Percentiles rank a stretch among this genome's conserved stretches.
Conservation (phyloP, 495 filamentous ascomycete genomes). For the Penicillium dipodomyicola region DNA sequence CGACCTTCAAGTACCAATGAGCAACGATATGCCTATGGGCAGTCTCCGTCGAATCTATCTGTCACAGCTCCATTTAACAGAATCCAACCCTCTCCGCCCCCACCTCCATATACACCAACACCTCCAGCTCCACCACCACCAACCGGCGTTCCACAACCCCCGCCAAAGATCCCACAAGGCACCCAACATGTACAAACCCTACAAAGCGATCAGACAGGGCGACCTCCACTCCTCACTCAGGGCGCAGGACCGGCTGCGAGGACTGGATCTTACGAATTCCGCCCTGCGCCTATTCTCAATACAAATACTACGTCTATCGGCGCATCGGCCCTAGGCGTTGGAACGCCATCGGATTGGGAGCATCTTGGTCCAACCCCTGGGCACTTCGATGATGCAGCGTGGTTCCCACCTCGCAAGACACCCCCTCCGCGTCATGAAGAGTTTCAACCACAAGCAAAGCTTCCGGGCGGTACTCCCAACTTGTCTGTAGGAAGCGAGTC, state of each 20-base stretch:
- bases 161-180: conserved; percentile 39
- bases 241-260: conserved; percentile 19
- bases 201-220: conserved; percentile 17
- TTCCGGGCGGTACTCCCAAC: conserved; percentile 13
- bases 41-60: conserved; percentile 16
- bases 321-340: conserved; percentile 50
- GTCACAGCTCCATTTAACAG: conserved; percentile 20
- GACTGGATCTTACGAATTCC: conserved; percentile 20
- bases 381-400: conserved; percentile 34
- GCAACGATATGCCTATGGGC: conserved; percentile 23
- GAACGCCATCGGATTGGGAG: conserved; percentile 61
- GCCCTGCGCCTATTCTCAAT: conserved; percentile 14
- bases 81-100: conserved; percentile 22
- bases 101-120: conserved; percentile 28
- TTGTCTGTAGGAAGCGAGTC: neutral
- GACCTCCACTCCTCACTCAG: conserved; percentile 24
- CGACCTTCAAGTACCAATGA: conserved; percentile 40
- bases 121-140: conserved; percentile 22
- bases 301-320: conserved; percentile 20
- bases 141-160: conserved; percentile 39
- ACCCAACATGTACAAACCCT: conserved; percentile 29
- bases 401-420: conserved; percentile 25
- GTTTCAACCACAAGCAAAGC: conserved; percentile 14
- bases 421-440: conserved; percentile 14
- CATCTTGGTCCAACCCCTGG: conserved; percentile 44